Percentiles rank a stretch among this genome's conserved stretches.
Conservation (phyloP, 805 yeast species). For the Metschnikowia colocasiae region DNA sequence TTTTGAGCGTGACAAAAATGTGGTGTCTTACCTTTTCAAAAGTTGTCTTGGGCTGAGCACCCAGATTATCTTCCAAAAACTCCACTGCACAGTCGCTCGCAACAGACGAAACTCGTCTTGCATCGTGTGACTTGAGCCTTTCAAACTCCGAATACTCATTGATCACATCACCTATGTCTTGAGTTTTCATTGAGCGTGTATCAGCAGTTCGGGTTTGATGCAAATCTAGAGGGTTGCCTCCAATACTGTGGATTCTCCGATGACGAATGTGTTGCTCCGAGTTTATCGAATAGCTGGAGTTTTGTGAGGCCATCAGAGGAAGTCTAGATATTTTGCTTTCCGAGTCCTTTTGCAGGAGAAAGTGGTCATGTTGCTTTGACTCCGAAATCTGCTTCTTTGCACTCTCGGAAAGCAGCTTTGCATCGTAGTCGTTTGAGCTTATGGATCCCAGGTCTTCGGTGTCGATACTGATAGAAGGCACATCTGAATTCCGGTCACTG, state of each 20-base stretch:
- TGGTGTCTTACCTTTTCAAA: neutral
- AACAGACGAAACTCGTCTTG: neutral
- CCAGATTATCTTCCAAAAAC: conserved; percentile 4
- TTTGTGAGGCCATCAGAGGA: neutral
- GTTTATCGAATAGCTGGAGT: neutral
- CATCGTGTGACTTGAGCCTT: conserved; percentile 23
- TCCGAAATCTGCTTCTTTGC: neutral
- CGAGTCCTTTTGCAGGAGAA: conserved; percentile 15
- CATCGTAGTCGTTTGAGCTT: conserved; percentile 1
- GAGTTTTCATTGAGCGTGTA: conserved; percentile 25
- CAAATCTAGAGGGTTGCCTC: conserved; percentile 4
- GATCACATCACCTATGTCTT: conserved; percentile 38
- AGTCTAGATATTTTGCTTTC: conserved; percentile 8
- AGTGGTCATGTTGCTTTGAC: conserved; percentile 22
- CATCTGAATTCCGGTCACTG: neutral
- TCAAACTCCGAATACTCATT: conserved; percentile 47
- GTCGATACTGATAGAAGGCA: neutral
- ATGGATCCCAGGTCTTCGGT: conserved; percentile 1
- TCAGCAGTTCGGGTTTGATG: conserved; percentile 21
- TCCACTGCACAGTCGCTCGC: conserved; percentile 10
- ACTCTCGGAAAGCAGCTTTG: conserved; percentile 2
- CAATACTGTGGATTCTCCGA: conserved; percentile 2
- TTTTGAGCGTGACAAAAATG: conserved; percentile 30
- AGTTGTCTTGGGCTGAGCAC: neutral
- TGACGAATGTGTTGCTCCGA: conserved; percentile 3